Evolutionary conservation across 495 filamentous ascomycete species (phyloP).

Genomic region (Terfezia claveryi): DNA sequence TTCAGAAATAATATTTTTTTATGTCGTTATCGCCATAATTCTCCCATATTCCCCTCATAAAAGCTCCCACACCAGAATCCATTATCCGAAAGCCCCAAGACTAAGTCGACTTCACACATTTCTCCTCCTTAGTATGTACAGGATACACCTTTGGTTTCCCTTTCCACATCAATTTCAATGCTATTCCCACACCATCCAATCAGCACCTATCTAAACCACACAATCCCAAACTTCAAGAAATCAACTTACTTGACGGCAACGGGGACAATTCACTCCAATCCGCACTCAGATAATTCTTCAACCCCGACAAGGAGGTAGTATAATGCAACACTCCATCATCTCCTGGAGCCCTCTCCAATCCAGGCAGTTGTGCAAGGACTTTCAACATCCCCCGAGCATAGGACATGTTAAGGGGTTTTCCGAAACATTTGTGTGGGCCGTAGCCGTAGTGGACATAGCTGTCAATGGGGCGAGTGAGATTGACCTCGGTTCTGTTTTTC

Average conservation of each 20-base stretch:
- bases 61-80: too few species aligned
- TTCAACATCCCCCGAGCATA: constrained; percentile 7
- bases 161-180: background rate
- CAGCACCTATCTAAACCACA: background rate
- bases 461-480: constrained; percentile 6
- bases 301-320: constrained; percentile 2
- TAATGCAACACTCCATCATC: constrained; percentile 9
- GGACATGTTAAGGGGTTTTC: constrained; percentile 3
- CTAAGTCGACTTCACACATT: too few species aligned
- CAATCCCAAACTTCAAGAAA: background rate
- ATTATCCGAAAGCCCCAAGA: too few species aligned
- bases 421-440: constrained; percentile 7
- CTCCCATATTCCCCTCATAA: too few species aligned
- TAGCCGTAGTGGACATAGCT: constrained; percentile 8
- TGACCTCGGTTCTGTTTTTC: constrained; percentile 1
- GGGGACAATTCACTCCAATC: constrained; percentile 10
- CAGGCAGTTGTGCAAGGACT: constrained; percentile 2
- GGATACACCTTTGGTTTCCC: background rate
- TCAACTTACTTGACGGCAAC: constrained; percentile 12
- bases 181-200: background rate
- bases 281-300: constrained; percentile 10
- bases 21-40: too few species aligned
- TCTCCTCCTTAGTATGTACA: too few species aligned
- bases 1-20: too few species aligned
- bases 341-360: constrained; percentile 7